Conservation (phyloP, 2,329 filamentous ascomycete species). For the Cryoendolithus antarcticus region DNA sequence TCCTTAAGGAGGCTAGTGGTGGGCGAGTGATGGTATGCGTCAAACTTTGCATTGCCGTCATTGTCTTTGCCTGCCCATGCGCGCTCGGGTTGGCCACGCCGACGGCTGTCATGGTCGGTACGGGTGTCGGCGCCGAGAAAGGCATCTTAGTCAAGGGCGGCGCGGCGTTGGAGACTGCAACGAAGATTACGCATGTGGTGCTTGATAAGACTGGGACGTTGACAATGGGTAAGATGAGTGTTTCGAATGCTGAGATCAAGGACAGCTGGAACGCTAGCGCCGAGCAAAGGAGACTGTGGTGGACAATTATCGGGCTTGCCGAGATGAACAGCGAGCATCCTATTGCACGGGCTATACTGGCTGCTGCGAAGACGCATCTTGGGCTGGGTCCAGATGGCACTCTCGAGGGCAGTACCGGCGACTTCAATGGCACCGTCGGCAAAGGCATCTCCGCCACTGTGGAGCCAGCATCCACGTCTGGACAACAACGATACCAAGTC, state of each 20-base stretch:
- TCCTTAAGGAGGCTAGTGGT: conserved; percentile 65
- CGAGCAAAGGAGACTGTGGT: conserved; percentile 68
- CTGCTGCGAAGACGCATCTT: conserved; percentile 62
- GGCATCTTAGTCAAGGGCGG: conserved; percentile 98
- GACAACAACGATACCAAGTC: conserved; percentile 63
- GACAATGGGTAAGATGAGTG: conserved; percentile 90
- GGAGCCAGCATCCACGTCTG: conserved; percentile 58
- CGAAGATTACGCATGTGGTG: conserved; percentile 78
- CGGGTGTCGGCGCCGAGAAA: conserved; percentile 88
- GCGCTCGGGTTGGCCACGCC: conserved; percentile 92
- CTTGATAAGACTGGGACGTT: conserved; percentile 95
- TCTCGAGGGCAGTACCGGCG: conserved; percentile 71
- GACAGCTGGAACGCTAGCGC: conserved; percentile 57
- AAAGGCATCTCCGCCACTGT: conserved; percentile 73
- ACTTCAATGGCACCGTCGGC: conserved; percentile 74
- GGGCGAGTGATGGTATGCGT: conserved; percentile 93
- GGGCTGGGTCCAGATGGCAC: conserved; percentile 58
- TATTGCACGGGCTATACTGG: conserved; percentile 76
- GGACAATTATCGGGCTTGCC: conserved; percentile 87
- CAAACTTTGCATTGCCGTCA: conserved; percentile 95
- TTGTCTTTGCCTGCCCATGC: conserved; percentile 95
- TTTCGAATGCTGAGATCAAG: conserved; percentile 58
- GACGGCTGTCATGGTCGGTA: conserved; percentile 97
- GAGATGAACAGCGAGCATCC: conserved; percentile 95
- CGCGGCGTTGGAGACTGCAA: conserved; percentile 79